A percentile compares a stretch with the other conserved stretches of the same genome.
Evolutionary conservation across 139 green algal species (phyloP).

Genomic region (Eudorina sp.): DNA sequence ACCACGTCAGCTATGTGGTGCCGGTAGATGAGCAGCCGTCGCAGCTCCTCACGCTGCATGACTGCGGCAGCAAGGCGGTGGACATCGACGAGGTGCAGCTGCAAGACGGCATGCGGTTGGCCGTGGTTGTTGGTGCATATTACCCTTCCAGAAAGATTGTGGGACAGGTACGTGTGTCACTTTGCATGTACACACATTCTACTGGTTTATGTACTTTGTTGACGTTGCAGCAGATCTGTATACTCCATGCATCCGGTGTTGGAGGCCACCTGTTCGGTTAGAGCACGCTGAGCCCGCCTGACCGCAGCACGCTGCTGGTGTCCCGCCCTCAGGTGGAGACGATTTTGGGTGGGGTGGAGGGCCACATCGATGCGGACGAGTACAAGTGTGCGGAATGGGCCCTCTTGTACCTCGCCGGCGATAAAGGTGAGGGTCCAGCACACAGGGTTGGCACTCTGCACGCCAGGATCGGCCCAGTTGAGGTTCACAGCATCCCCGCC

Average conservation of each 20-base stretch:
- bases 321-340: background rate
- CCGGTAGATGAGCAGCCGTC: background rate
- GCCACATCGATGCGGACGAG: background rate
- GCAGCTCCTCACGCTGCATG: background rate
- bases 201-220: background rate
- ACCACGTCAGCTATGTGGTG: background rate
- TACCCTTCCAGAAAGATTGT: too few relatives aligned
- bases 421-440: slow-evolving; percentile 5
- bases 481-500: background rate
- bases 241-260: too few relatives aligned
- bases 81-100: slow-evolving; percentile 25
- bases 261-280: too few relatives aligned
- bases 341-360: background rate
- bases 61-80: background rate
- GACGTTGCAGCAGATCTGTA: background rate
- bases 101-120: slow-evolving; percentile 18
- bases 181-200: background rate
- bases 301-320: background rate
- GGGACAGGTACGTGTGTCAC: background rate
- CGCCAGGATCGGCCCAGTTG: too few relatives aligned
- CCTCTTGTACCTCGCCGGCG: background rate
- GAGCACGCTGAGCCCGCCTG: background rate
- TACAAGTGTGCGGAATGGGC: slow-evolving; percentile 10
- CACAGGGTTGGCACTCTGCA: too few relatives aligned
- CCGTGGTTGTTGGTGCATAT: slow-evolving; percentile 11